Base-by-base conservation (phyloP, 768 basidiomycete genomes). In the Amanita inopinata region DNA sequence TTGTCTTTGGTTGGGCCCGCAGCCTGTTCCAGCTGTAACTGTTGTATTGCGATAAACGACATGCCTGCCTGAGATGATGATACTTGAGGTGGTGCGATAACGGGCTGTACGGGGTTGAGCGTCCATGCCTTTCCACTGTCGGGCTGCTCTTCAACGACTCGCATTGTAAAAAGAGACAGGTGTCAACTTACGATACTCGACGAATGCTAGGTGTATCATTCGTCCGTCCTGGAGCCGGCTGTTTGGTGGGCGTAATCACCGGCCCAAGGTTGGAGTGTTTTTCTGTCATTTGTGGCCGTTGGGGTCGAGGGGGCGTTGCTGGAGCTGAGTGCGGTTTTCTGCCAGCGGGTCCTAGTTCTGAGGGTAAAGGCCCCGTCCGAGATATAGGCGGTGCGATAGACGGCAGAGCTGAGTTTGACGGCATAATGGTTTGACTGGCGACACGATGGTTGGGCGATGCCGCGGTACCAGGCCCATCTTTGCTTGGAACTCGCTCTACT, bases 1-100 rank as follows among this genome's bases (percentile, higher is more conserved):
- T 73, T 78, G 48, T 75, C 74, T 46, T 71, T 73, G 4, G 55
- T 55, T 4, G 61, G 56, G 2, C 55, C 53, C 1, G 53, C 49
- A 3, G 61, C 64, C 45, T 80, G 74, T 47, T 79, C 72, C 31
- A 74, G 69, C 57, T 92, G 85, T 33, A 80, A 64, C 56, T 78
- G 70, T 57, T 94, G 92, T 39, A 96, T 96, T n/a, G 81, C 87
- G 0, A 76, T 66, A 30, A 94, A 78, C 1, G 91, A 90, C 45
- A 80, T 65, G 0, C 66, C 54, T 3, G 20, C 12, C 17, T 20
- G 27, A 10, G 19, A 6, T 18, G 44, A n/a, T 14, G 68, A n/a
- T n/a, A n/a, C 51, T 7, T 57, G 49, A 32, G 53, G 53, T 45
- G 46, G 49, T 19, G 50, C 44, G 4, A 61, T 60, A n/a, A 65